Evolutionary conservation across 2,329 filamentous ascomycete species (phyloP), one percentile per base, ranked within the genome.

Genomic region (Diaporthe nobilis): DNA sequence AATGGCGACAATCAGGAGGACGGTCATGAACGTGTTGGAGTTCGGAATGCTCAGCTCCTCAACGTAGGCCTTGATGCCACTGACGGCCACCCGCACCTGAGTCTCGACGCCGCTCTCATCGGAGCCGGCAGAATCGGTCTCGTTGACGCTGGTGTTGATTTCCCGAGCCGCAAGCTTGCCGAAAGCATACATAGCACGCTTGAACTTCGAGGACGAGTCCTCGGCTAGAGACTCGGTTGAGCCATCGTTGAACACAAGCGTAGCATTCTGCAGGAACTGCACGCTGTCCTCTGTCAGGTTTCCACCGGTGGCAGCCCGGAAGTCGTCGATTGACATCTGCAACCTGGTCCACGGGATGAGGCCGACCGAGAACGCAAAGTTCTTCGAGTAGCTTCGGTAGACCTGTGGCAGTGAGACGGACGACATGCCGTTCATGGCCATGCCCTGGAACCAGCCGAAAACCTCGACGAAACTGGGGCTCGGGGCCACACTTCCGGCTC

Each of bases 381-480:
- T 98, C 86, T 94, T 94, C 77, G 94, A 88, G 85, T 98, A 99
- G 83, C 92, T 96, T 79, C 93, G 92, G 86, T 98, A 98, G 51
- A 98, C 92, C 49, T 91, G 88, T 5, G 97, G 97, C 79, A 98
- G 95, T 80, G 93, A 91, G 80, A 97, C 96, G 76, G 94, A 97
- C 83, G 98, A 89, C 97, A 98, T 98, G 78, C 97, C 96, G 84
- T 97, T 98, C 87, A 97, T 94, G 39, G 97, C 95, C 88, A 98
- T 94, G 68, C 94, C 93, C 85, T 98, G 96, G 84, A 98, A 98
- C 91, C 94, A 97, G 77, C 93, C 92, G 79, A 98, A 90, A 65
- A 97, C 92, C 81, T 98, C 95, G 60, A 89, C 89, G 82, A 98
- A 98, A 72, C 93, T 94, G 37, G 97, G 97, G 80, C 95, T 97